Base-by-base conservation (phyloP, 2,329 filamentous ascomycete genomes). In the Eurotiales sp. region DNA sequence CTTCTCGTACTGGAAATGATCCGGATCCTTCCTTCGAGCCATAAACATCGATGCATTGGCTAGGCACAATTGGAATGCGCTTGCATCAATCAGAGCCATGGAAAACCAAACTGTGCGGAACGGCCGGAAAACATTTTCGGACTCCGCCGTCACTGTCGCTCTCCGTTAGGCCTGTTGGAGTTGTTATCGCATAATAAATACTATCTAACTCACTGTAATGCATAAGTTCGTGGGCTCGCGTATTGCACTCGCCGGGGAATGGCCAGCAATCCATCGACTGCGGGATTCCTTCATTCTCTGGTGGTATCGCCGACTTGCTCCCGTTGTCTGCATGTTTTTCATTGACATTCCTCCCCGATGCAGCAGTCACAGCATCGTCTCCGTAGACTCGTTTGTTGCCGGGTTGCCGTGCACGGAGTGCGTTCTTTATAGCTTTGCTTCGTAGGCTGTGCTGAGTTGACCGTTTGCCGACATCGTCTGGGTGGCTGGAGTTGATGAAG, bases 1-100 rank as follows among this genome's bases (percentile, higher is more conserved):
- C 12, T 49, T 55, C 30, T 60, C 57, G 17, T 62, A 59, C 22
- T 55, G 54, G 27, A 56, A 57, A 3, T 42, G 52, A 17, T 49
- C 46, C n/a, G 51, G 52, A 23, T 55, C 41, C 8, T 47, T 52
- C 10, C 46, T 52, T 41, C 61, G 56, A 34, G 61, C 56, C 14
- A 61, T 53, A 49, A 62, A 63, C 55, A 63, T 58, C 22, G 61
- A 53, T 5, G 61, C 61, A 43, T 63, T 63, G 43, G 61, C 61
- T 47, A 62, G 44, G 21, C 56, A 57, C 23, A 63, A 46, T 11
- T 55, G 55, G 29, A 61, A 57, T n/a, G 61, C 61, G 37, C 55
- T 61, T 27, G 22, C 15, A 50, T 63, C 61, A 0, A 44, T 50
- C 36, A 62, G 42, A 14, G 61, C 58, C 60, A 63, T 59, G 5